A percentile compares a stretch with the other conserved stretches of the same genome.
phyloP scores from a whole-genome alignment of 345 rosid genomes.

The Populus alba region DNA sequence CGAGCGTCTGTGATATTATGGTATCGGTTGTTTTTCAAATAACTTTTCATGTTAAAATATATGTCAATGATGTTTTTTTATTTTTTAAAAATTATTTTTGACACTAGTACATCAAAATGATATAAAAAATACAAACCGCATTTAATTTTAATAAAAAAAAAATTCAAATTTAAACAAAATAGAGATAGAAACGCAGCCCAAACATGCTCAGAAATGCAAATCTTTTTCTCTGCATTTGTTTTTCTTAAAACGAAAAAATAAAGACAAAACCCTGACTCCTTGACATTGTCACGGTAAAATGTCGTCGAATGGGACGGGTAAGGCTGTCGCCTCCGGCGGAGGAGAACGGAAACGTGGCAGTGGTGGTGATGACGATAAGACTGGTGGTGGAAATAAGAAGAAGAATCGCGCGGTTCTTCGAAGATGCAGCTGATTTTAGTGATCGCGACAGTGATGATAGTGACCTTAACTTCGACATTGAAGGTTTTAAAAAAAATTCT shows the following conservation, averaged over 20 bases:
- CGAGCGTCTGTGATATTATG: background rate
- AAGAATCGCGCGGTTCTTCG: constrained; percentile 30
- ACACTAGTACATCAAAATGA: no score
- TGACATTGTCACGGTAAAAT: background rate
- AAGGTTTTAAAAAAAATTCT: background rate
- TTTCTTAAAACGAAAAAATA: background rate
- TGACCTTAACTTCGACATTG: constrained; percentile 7
- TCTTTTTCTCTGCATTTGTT: background rate
- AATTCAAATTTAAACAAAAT: no score
- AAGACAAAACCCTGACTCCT: background rate
- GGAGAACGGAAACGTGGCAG: constrained; percentile 18
- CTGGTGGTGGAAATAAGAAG: constrained; percentile 13
- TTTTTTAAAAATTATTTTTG: no score
- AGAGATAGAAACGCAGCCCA: no score
- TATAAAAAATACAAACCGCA: no score
- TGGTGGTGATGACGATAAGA: constrained; percentile 2
- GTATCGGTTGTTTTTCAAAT: no score
- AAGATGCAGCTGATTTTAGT: constrained; percentile 20
- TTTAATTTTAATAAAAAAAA: no score
- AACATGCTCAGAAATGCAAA: no score
- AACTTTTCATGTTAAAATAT: no score
- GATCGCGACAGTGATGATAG: constrained; percentile 14
- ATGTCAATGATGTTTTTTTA: no score
- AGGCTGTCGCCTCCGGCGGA: constrained; percentile 17
- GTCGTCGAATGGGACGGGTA: constrained; percentile 24